Conservation (phyloP, 73 alveolate genomes). For the Urostyla sp. region DNA sequence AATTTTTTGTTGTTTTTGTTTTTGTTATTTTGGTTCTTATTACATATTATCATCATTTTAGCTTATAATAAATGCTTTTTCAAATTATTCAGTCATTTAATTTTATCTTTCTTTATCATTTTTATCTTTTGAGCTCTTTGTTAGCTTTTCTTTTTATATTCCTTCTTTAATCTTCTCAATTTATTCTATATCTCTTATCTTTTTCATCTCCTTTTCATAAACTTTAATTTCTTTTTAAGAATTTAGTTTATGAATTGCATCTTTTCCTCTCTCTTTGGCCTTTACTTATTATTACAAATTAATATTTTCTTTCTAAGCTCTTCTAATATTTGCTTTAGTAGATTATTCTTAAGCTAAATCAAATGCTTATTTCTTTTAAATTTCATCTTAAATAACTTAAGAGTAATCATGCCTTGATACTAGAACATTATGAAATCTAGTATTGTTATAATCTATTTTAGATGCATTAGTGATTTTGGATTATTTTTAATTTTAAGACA, state of each 20-base stretch:
- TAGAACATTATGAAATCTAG: conserved; percentile 76
- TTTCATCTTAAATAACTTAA: conserved; percentile 18
- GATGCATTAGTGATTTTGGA: neutral
- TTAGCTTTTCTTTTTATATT: conserved; percentile 3
- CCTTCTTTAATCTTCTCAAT: conserved; percentile 50
- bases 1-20: conserved; percentile 22
- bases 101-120: conserved; percentile 38
- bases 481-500: conserved; percentile 19
- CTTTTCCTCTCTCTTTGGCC: conserved; percentile 61
- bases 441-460: conserved; percentile 72
- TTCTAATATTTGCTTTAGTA: conserved; percentile 8
- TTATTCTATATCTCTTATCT: conserved; percentile 24
- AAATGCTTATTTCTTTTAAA: conserved; percentile 42
- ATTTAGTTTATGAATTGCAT: conserved; percentile 16
- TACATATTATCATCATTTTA: no score
- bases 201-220: conserved; percentile 47
- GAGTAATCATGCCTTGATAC: conserved; percentile 60
- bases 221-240: conserved; percentile 27
- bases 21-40: no score
- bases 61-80: conserved; percentile 3
- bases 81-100: conserved; percentile 7
- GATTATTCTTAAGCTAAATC: conserved; percentile 51
- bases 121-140: conserved; percentile 2
- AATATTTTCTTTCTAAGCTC: conserved; percentile 32
- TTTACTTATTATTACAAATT: neutral